Evolutionary conservation across 306 rosid species (phyloP), one percentile per base, ranked within the genome.

Genomic region (Inga laurina): DNA sequence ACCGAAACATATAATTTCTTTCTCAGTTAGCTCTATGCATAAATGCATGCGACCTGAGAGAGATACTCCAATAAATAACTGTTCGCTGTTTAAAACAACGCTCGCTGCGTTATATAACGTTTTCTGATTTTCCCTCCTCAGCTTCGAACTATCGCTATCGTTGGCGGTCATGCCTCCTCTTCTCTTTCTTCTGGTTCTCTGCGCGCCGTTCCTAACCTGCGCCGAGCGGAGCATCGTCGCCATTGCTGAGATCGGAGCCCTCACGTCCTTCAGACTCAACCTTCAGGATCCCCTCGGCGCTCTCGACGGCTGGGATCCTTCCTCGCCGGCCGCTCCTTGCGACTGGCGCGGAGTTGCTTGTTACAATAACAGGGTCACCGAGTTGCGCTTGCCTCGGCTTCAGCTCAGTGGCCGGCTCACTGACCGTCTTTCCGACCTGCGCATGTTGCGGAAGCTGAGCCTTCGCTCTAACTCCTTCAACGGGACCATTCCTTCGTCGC

Each of bases 301-400:
- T 30, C 90, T 95, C 69, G 57, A 45, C 82, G 83, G 79, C 48
- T 95, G 98, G 98, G 97, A 91, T 82, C 81, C 92, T 0, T 83
- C 92, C 21, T 79, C 97, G 52, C 91, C 98, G 10, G 74, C 84
- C 54, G 97, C 98, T 15, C 98, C 98, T 0, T 95, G 97, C 57
- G 94, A 95, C 90, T 95, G 98, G 98, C 91, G 93, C 2, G 98
- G 98, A 4, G 91, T 95, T 22, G 37, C 78, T 5, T 92, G 90
- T 39, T 32, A 30, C 24, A 68, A 67, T 65, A 83, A 72, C 73
- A 89, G 93, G 30, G 97, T 95, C 79, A 81, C 90, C 0, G 97
- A 92, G 87, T 87, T 95, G 52, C 97, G 97, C 7, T 64, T 95
- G 80, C 97, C 97, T 75, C 91, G 91, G 30, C 92, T 92, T 84